Evolutionary conservation across 306 rosid genomes (phyloP), one percentile per base, ranked within the genome.

Genomic region (Herpetospermum pedunculosum): DNA sequence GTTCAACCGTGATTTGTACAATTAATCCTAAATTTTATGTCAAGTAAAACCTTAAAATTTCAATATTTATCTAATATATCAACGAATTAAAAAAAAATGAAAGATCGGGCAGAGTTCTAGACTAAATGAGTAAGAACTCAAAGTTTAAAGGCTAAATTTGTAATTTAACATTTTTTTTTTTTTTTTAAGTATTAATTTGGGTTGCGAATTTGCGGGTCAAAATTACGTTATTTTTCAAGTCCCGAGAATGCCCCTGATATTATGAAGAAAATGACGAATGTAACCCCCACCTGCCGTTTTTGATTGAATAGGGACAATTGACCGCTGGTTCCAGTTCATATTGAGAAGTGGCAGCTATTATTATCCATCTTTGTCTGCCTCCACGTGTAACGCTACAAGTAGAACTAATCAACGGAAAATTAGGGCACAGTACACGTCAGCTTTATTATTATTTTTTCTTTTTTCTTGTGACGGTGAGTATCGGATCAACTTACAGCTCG

Each of bases 231-330:
- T 12, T 13, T 28, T 5, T 2, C 13, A 18, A 6, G 0, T 67
- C 6, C 19, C 72, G 26, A 67, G 5, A 67, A 67, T 38, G 18
- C 50, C 52, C 72, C 53, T 23, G 53, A 25, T 67, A 41, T 41
- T 40, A 14, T 2, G 5, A 6, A 0, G 0, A 13, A 67, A 67
- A 65, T 62, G 35, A 67, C 72, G 53, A 67, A 67, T 38, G 3
- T 67, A 67, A 2, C 72, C 72, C 35, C 14, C 21, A 67, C 72
- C 52, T 67, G 72, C 34, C 53, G 12, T 21, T 67, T 41, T 67
- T 67, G 72, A 40, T 38, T 38, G 71, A 40, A 10, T 65, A 32
- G 4, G 72, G 72, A 65, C 72, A 65, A 65, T 65, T 65, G 49
- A 65, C 50, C 30, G 50, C 10, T 40, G 49, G 50, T 8, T 11